Percentiles rank a stretch among this genome's conserved stretches.
These are phyloP conservation scores for Amanita subjunquillea DNA, from an alignment of 768 basidiomycete genomes.

Conservation along the genomic window DNA sequence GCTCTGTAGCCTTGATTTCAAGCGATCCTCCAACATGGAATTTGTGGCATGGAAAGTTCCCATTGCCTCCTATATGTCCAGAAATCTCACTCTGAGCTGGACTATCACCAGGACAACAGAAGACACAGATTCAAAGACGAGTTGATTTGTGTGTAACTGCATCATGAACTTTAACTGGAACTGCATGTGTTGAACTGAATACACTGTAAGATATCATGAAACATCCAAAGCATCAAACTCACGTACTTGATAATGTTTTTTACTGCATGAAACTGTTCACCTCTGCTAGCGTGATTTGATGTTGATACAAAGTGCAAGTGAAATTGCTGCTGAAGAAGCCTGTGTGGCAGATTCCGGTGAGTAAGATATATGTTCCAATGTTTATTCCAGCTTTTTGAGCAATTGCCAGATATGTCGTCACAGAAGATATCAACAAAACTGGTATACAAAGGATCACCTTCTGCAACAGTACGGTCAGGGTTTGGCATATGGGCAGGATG, in stretches of 20 bases:
- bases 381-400: constrained; percentile 34
- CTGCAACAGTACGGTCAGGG: constrained; percentile 18
- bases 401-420: constrained; percentile 35
- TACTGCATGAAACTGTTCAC: constrained; percentile 27
- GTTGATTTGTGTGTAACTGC: constrained; percentile 13
- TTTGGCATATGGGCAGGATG: constrained; percentile 21
- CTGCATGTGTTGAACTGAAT: constrained; percentile 18
- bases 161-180: constrained; percentile 22
- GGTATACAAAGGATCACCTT: constrained; percentile 20
- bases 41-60: constrained; percentile 30
- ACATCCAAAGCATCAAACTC: background rate
- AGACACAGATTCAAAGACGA: constrained; percentile 15
- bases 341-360: constrained; percentile 23
- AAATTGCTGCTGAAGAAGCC: constrained; percentile 24
- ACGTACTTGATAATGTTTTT: constrained; percentile 22
- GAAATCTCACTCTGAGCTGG: constrained; percentile 26
- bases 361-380: constrained; percentile 31
- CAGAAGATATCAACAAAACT: constrained; percentile 22
- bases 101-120: constrained; percentile 26
- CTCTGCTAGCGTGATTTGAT: constrained; percentile 22
- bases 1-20: constrained; percentile 19
- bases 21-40: constrained; percentile 26
- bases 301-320: constrained; percentile 29
- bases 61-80: constrained; percentile 28
- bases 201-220: background rate